Percentiles rank a stretch among this genome's conserved stretches.
Evolutionary conservation across 2,329 filamentous ascomycete species (phyloP).

Genomic region (Catunica adiposa): DNA sequence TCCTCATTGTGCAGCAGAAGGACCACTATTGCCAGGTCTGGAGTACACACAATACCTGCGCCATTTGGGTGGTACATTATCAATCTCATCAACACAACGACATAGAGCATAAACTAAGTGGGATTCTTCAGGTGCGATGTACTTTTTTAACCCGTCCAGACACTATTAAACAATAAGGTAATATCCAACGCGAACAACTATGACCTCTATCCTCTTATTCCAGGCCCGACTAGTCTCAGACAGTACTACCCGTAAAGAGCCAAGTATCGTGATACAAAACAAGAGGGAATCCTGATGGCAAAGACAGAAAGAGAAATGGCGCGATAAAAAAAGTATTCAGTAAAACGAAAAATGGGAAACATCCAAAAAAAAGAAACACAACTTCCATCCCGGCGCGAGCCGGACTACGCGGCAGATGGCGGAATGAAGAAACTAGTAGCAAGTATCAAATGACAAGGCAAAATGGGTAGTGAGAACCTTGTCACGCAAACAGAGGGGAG

Average conservation of each 20-base stretch:
- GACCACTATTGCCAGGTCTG: too few relatives aligned
- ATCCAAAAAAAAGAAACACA: neutral
- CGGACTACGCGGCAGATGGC: conserved; percentile 5
- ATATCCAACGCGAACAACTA: neutral
- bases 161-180: too few relatives aligned
- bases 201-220: neutral
- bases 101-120: neutral
- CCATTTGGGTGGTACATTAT: neutral
- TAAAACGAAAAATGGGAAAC: neutral
- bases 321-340: conserved; percentile 12
- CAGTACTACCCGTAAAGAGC: neutral
- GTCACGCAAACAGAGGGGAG: conserved; percentile 3
- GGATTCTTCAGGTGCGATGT: neutral
- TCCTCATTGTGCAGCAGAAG: neutral
- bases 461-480: conserved; percentile 4
- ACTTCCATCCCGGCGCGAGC: conserved; percentile 4
- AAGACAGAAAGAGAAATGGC: conserved; percentile 7
- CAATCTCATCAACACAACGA: neutral
- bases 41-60: too few relatives aligned
- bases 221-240: neutral
- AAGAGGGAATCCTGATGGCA: neutral
- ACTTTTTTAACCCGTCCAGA: too few relatives aligned
- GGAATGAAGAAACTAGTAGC: conserved; percentile 1
- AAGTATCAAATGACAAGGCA: conserved; percentile 6
- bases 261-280: neutral